These are phyloP conservation scores for Podospora tetraspora DNA, from an alignment of 495 filamentous ascomycete species.

Conservation along the genomic window DNA sequence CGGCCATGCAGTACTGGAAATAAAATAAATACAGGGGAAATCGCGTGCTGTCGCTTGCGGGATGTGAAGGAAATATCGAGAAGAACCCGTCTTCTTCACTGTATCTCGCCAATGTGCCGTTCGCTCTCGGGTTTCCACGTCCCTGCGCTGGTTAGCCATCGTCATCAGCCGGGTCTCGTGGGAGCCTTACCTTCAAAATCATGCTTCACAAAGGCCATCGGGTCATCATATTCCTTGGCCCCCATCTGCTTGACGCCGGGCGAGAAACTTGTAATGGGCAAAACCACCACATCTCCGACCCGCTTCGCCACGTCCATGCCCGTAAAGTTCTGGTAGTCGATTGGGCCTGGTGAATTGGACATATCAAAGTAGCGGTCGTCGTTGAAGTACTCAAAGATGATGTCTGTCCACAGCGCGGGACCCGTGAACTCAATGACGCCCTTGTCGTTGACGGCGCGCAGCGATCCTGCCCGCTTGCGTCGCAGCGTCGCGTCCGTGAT, in stretches of 20 bases:
- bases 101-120: slow-evolving; percentile 51
- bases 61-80: slow-evolving; percentile 11
- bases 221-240: slow-evolving; percentile 82
- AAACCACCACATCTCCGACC: slow-evolving; percentile 86
- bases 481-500: slow-evolving; percentile 78
- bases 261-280: slow-evolving; percentile 96
- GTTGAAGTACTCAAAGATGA: slow-evolving; percentile 89
- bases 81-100: slow-evolving; percentile 12
- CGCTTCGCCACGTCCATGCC: slow-evolving; percentile 76
- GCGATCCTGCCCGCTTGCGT: slow-evolving; percentile 63
- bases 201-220: slow-evolving; percentile 97
- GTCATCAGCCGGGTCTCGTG: neutral
- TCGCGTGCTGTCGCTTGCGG: neutral
- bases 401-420: slow-evolving; percentile 91
- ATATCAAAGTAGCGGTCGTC: slow-evolving; percentile 85
- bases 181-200: slow-evolving; percentile 74
- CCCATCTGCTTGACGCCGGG: slow-evolving; percentile 93
- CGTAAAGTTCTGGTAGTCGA: slow-evolving; percentile 86
- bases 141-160: slow-evolving; percentile 39
- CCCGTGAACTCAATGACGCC: slow-evolving; percentile 95
- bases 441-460: slow-evolving; percentile 62
- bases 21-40: slow-evolving; percentile 9
- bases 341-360: slow-evolving; percentile 59
- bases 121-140: slow-evolving; percentile 74
- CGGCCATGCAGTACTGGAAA: slow-evolving; percentile 10